Percentiles rank a stretch among this genome's conserved stretches.
Conservation (phyloP, 495 filamentous ascomycete genomes). For the Bathelium albidoporum region DNA sequence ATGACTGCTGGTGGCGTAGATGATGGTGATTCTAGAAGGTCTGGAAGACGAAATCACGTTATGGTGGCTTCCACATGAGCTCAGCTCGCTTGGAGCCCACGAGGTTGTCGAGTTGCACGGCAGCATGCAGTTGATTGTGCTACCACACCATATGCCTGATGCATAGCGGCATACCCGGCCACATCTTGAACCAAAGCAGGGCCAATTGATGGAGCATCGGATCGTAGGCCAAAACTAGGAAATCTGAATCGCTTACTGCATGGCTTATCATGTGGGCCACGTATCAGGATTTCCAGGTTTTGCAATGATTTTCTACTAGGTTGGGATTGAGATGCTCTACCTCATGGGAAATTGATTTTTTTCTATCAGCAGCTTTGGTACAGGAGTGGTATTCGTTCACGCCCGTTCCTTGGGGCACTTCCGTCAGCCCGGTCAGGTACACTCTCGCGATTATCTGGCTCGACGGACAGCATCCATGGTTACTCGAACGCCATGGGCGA, state of each 20-base stretch:
- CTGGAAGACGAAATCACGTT: not conserved
- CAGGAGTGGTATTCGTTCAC: not conserved
- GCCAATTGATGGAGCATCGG: not conserved
- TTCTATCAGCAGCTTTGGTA: not conserved
- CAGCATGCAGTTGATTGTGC: conserved; percentile 2
- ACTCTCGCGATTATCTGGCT: not conserved
- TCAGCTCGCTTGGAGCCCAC: conserved; percentile 5
- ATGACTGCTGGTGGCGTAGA: not conserved
- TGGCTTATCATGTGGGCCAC: not conserved
- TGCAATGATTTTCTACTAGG: not conserved
- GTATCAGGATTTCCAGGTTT: not conserved
- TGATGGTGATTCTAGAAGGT: not conserved
- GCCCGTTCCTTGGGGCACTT: not conserved
- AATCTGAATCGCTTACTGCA: not conserved
- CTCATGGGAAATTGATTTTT: not conserved
- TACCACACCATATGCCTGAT: not conserved
- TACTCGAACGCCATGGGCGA: conserved; percentile 3
- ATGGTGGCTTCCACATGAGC: not conserved
- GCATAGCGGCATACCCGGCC: not conserved
- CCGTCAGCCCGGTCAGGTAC: conserved; percentile 4
- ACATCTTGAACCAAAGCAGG: not conserved
- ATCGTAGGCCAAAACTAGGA: not conserved
- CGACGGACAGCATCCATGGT: not conserved
- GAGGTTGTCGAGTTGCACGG: not conserved
- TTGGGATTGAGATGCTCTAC: too few species aligned